phyloP scores from a whole-genome alignment of 495 filamentous ascomycete species.

The Aspergillus indologenus region DNA sequence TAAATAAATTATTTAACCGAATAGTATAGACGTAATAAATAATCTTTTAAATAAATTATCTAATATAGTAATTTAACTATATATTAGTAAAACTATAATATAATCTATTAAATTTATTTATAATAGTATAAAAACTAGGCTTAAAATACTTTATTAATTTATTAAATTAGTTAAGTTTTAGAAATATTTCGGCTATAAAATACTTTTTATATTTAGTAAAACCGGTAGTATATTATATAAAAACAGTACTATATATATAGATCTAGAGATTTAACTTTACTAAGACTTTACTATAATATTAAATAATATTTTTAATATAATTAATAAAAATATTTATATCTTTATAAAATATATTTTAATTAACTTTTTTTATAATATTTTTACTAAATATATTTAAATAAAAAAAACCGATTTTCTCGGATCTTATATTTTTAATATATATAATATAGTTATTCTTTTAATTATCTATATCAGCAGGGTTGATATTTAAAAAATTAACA shows the following conservation, averaged over 20 bases:
- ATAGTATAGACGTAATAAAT: background rate
- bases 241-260: conserved; percentile 2
- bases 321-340: conserved; percentile 6
- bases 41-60: background rate
- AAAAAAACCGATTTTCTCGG: background rate
- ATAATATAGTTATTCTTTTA: background rate
- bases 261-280: conserved; percentile 5
- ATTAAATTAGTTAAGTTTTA: background rate
- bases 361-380: background rate
- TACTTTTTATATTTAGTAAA: conserved; percentile 5
- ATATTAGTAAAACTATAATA: background rate
- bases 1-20: background rate
- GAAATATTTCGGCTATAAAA: background rate
- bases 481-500: background rate
- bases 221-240: background rate
- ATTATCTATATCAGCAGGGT: too few relatives aligned
- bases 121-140: background rate
- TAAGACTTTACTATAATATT: background rate
- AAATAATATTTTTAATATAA: conserved; percentile 2
- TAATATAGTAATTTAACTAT: background rate
- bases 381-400: background rate
- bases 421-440: background rate
- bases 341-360: background rate
- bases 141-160: background rate
- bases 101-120: background rate